Evolutionary conservation across 495 filamentous ascomycete species (phyloP).

Genomic region (Penicillium robsamsonii): DNA sequence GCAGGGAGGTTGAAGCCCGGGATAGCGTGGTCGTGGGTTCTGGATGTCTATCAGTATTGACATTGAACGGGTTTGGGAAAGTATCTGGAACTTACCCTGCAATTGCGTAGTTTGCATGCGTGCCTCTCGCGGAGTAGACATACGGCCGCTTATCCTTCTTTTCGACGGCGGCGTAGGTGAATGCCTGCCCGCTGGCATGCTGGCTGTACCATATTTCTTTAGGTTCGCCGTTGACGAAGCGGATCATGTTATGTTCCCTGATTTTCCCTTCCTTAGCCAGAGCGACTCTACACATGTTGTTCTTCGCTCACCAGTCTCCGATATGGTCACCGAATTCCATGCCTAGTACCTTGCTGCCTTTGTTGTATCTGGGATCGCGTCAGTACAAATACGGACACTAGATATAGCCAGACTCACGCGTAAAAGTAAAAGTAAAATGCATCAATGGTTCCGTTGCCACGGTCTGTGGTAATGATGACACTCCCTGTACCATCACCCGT

Average conservation of each 20-base stretch:
- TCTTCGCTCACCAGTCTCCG: slow-evolving; percentile 54
- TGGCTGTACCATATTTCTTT: slow-evolving; percentile 62
- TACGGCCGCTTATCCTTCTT: slow-evolving; percentile 53
- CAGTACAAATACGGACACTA: not conserved
- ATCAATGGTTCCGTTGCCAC: slow-evolving; percentile 54
- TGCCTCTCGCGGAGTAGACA: slow-evolving; percentile 55
- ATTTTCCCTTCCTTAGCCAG: not conserved
- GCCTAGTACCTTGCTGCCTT: slow-evolving; percentile 47
- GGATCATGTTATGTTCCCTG: slow-evolving; percentile 67
- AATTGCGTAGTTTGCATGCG: slow-evolving; percentile 59
- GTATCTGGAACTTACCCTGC: slow-evolving; percentile 34
- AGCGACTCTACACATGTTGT: not conserved
- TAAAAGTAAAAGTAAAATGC: slow-evolving; percentile 72
- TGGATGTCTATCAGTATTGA: slow-evolving; percentile 10
- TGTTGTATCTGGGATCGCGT: slow-evolving; percentile 41
- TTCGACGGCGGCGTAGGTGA: slow-evolving; percentile 54
- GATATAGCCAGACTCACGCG: slow-evolving; percentile 35
- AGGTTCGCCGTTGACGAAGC: slow-evolving; percentile 58
- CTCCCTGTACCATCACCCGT: slow-evolving; percentile 46
- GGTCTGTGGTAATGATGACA: slow-evolving; percentile 56
- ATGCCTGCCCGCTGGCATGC: slow-evolving; percentile 61
- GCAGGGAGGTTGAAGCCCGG: slow-evolving; percentile 61
- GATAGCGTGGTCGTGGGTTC: slow-evolving; percentile 59
- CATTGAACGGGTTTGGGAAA: not conserved
- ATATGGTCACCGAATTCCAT: slow-evolving; percentile 60